A percentile compares a stretch with the other conserved stretches of the same genome.
Evolutionary conservation across 2,329 filamentous ascomycete species (phyloP).

Genomic region (Aureobasidium sp.): DNA sequence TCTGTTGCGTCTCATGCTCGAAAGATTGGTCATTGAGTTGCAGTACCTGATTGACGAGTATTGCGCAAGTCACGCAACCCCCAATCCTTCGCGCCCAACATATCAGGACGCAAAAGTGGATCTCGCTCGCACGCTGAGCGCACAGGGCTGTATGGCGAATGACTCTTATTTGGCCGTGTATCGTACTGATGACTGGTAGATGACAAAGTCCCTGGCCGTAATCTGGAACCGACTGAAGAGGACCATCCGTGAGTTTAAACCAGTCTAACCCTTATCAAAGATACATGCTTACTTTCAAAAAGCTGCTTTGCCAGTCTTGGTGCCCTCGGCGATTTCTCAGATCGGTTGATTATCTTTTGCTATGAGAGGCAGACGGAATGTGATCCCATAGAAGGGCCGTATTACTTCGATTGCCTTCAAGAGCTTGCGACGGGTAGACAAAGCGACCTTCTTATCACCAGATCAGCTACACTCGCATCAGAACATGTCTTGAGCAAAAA

Average conservation of each 20-base stretch:
- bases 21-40: constrained; percentile 55
- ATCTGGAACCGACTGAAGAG: constrained; percentile 21
- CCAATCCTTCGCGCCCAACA: constrained; percentile 25
- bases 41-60: constrained; percentile 42
- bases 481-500: constrained; percentile 49
- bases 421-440: constrained; percentile 50
- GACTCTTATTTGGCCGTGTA: too few relatives aligned
- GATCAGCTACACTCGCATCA: constrained; percentile 52
- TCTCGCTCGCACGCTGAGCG: constrained; percentile 28
- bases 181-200: not conserved
- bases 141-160: constrained; percentile 30
- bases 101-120: constrained; percentile 29
- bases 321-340: constrained; percentile 54
- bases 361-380: constrained; percentile 53
- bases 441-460: constrained; percentile 51
- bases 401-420: constrained; percentile 61
- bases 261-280: not conserved
- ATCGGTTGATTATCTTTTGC: constrained; percentile 54
- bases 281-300: constrained; percentile 20
- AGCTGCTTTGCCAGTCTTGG: constrained; percentile 57
- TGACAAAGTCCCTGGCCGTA: constrained; percentile 9
- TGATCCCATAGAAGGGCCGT: constrained; percentile 48
- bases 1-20: constrained; percentile 39
- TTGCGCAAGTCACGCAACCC: constrained; percentile 15
- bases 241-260: constrained; percentile 31